Evolutionary conservation across 2,329 filamentous ascomycete species (phyloP).

Genomic region (Aspergillus fischeri): DNA sequence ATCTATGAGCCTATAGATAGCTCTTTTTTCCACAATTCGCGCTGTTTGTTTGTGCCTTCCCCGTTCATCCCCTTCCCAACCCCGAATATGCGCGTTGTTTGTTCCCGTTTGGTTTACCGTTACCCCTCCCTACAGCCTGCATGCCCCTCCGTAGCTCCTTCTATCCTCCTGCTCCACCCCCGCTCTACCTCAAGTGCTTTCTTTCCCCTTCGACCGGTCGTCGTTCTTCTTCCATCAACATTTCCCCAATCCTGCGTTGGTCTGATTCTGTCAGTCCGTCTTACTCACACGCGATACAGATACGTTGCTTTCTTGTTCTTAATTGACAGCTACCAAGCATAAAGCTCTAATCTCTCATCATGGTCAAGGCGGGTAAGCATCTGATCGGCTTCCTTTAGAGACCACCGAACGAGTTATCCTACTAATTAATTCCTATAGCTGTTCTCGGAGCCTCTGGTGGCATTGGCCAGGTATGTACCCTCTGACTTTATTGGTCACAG

Average conservation of each 20-base stretch:
- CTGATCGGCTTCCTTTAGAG: background rate
- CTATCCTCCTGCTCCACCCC: slow-evolving; percentile 5
- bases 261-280: background rate
- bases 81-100: background rate
- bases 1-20: background rate
- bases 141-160: slow-evolving; percentile 2
- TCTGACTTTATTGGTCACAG: background rate
- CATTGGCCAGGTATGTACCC: slow-evolving; percentile 80
- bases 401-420: background rate
- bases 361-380: slow-evolving; percentile 46
- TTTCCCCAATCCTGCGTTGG: background rate
- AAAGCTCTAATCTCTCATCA: slow-evolving; percentile 27
- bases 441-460: slow-evolving; percentile 97
- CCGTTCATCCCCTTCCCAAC: no score
- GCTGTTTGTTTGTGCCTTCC: background rate
- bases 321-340: background rate
- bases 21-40: background rate
- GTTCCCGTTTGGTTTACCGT: background rate
- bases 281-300: background rate
- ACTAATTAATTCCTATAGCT: slow-evolving; percentile 39
- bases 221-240: slow-evolving; percentile 1
- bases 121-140: background rate
- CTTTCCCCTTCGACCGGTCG: slow-evolving; percentile 1
- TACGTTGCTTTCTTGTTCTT: background rate
- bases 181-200: background rate